Conservation (phyloP, 495 filamentous ascomycete species). For the Viridothelium virens region DNA sequence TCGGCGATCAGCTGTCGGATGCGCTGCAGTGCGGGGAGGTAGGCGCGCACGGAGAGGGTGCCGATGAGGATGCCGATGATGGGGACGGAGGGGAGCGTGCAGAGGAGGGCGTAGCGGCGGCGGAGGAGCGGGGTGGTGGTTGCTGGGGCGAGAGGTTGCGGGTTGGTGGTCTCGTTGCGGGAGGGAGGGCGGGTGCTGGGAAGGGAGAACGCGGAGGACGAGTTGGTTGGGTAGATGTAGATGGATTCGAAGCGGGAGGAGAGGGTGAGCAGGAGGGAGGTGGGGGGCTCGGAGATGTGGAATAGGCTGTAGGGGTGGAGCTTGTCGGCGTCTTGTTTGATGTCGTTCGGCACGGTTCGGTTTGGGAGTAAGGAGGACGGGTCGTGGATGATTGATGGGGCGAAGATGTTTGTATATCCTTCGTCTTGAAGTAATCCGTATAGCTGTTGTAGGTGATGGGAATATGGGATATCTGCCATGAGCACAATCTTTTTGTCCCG, state of each 20-base stretch:
- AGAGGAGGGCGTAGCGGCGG: constrained; percentile 79
- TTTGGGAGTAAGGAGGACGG: constrained; percentile 82
- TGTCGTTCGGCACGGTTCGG: constrained; percentile 51
- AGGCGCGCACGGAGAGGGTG: constrained; percentile 84
- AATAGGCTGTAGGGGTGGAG: constrained; percentile 71
- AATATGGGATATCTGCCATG: constrained; percentile 84
- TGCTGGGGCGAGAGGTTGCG: constrained; percentile 39
- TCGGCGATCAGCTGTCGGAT: constrained; percentile 60
- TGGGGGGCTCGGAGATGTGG: constrained; percentile 80
- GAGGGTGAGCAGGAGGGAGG: constrained; percentile 77
- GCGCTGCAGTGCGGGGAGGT: constrained; percentile 68
- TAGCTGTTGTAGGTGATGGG: constrained; percentile 56
- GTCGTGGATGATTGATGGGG: constrained; percentile 66
- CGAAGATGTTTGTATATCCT: constrained; percentile 64
- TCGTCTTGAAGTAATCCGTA: constrained; percentile 41
- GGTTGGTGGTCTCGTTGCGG: constrained; percentile 14
- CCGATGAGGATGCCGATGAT: constrained; percentile 93
- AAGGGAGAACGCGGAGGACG: constrained; percentile 23
- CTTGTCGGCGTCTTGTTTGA: constrained; percentile 41
- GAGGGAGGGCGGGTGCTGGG: not conserved
- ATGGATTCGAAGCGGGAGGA: constrained; percentile 70
- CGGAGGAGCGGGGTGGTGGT: constrained; percentile 56
- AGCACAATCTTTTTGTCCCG: constrained; percentile 60
- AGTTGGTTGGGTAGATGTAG: constrained; percentile 64
- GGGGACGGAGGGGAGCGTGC: constrained; percentile 67